Conservation (phyloP, 257 asterid species). For the Salvia splendens region DNA sequence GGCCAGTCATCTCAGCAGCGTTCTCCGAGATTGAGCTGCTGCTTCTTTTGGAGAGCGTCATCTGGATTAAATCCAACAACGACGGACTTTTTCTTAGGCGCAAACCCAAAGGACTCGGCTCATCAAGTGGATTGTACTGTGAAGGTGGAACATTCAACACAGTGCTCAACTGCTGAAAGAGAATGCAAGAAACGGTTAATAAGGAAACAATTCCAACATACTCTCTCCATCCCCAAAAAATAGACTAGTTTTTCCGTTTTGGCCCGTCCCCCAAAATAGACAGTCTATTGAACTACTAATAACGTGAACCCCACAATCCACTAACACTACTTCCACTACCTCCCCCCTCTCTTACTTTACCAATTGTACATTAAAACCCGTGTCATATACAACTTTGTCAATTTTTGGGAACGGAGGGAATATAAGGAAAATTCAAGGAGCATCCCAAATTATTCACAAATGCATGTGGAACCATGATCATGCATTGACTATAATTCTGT, state of each 20-base stretch:
- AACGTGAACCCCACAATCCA: too few species aligned
- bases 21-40: conserved; percentile 28
- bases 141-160: conserved; percentile 38
- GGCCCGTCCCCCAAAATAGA: too few species aligned
- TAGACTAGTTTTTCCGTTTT: too few species aligned
- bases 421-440: background rate
- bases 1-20: conserved; percentile 29
- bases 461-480: background rate
- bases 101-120: conserved; percentile 86
- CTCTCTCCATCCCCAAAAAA: too few species aligned
- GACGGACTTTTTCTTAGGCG: conserved; percentile 74
- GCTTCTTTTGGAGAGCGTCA: conserved; percentile 52
- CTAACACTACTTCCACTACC: too few species aligned
- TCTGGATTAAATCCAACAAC: conserved; percentile 65
- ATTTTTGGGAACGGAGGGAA: too few species aligned
- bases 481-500: background rate
- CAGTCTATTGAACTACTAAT: too few species aligned
- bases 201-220: background rate
- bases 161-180: conserved; percentile 39
- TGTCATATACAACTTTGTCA: too few species aligned
- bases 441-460: conserved; percentile 5
- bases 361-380: too few species aligned
- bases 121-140: conserved; percentile 62
- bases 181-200: conserved; percentile 16
- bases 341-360: too few species aligned